These are phyloP conservation scores for Escovopsis sp. DNA, from an alignment of 2,329 filamentous ascomycete species.

Conservation along the genomic window DNA sequence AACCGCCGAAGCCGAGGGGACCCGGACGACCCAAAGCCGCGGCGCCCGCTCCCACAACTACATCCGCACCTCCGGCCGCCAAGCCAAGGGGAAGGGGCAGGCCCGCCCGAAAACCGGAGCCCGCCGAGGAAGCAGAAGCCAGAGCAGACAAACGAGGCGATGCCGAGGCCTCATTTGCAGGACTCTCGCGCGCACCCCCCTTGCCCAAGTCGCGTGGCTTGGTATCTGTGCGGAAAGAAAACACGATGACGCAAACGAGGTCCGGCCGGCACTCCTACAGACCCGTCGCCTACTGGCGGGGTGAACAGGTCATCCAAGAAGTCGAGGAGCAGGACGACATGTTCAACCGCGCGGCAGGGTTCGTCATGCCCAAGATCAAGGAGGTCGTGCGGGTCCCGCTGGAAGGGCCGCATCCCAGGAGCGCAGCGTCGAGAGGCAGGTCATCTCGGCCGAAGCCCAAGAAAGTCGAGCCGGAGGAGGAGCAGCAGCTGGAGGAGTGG, in stretches of 20 bases:
- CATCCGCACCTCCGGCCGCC: conserved; percentile 3
- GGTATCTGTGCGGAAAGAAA: conserved; percentile 34
- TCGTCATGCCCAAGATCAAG: conserved; percentile 56
- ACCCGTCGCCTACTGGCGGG: conserved; percentile 75
- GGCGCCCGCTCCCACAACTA: neutral
- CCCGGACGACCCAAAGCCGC: conserved; percentile 2
- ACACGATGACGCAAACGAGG: conserved; percentile 46
- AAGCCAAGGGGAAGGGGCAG: conserved; percentile 14
- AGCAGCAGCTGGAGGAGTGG: conserved; percentile 49
- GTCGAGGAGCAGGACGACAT: conserved; percentile 39
- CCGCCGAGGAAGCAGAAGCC: conserved; percentile 8
- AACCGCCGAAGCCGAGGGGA: conserved; percentile 6
- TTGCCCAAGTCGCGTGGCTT: conserved; percentile 40
- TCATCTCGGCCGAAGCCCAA: conserved; percentile 17
- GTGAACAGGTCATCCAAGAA: conserved; percentile 62
- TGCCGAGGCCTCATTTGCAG: conserved; percentile 33
- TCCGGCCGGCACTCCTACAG: conserved; percentile 66
- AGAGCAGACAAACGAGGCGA: conserved; percentile 20
- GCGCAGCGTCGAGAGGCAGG: conserved; percentile 6
- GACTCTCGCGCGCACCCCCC: conserved; percentile 39
- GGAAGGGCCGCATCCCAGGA: conserved; percentile 28
- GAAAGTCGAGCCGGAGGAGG: conserved; percentile 31
- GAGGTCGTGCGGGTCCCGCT: conserved; percentile 60
- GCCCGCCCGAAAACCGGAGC: conserved; percentile 13
- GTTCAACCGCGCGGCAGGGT: conserved; percentile 23